Evolutionary conservation across 306 rosid genomes (phyloP).

Genomic region (Sindora glabra): DNA sequence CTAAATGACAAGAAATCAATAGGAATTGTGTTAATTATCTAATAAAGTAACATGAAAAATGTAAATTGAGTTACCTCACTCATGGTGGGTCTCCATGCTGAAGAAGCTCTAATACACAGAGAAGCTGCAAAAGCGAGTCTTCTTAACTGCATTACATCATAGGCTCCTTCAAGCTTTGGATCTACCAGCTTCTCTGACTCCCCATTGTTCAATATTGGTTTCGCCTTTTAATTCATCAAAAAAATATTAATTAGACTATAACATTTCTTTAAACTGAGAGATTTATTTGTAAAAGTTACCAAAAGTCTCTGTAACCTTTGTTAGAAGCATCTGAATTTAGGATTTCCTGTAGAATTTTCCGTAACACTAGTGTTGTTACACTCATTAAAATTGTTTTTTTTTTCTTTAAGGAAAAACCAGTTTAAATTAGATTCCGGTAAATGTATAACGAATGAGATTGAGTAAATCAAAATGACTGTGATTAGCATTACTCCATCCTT

Average conservation of each 20-base stretch:
- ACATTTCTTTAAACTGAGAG: too few relatives aligned
- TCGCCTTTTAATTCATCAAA: constrained; percentile 61
- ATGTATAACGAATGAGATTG: too few relatives aligned
- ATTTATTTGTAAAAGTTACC: not conserved
- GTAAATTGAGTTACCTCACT: constrained; percentile 49
- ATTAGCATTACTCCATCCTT: too few relatives aligned
- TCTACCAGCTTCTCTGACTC: constrained; percentile 66
- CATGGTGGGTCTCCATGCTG: constrained; percentile 83
- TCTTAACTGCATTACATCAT: constrained; percentile 46
- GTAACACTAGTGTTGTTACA: too few relatives aligned
- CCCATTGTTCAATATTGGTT: constrained; percentile 72
- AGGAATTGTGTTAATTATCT: too few relatives aligned
- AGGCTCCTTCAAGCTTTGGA: constrained; percentile 72
- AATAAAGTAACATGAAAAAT: not conserved
- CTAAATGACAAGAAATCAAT: not conserved
- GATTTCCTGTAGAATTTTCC: constrained; percentile 1
- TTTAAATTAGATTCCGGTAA: too few relatives aligned
- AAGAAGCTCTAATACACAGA: constrained; percentile 66
- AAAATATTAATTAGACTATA: too few relatives aligned
- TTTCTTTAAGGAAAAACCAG: too few relatives aligned
- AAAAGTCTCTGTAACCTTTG: not conserved
- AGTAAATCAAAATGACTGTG: too few relatives aligned
- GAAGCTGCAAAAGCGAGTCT: constrained; percentile 77
- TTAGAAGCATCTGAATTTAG: constrained; percentile 11
- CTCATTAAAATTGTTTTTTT: too few relatives aligned